A percentile compares a stretch with the other conserved stretches of the same genome.
phyloP scores from a whole-genome alignment of 2,329 filamentous ascomycete genomes.

The Dendryphion nanum region DNA sequence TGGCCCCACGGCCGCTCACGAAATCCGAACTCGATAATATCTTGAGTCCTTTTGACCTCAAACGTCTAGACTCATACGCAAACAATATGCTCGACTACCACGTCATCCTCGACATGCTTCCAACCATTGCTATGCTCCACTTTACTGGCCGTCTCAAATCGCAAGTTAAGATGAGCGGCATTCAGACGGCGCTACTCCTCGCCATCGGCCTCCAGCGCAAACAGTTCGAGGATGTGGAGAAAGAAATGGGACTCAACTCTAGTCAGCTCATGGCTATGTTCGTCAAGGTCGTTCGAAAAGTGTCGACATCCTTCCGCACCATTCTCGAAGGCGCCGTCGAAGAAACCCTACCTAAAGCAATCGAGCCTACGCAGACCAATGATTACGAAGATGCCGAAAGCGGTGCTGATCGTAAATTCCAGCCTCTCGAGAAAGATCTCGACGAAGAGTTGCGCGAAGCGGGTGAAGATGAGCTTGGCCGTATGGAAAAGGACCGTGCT shows the following conservation, averaged over 20 bases:
- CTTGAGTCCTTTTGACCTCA: slow-evolving; percentile 90
- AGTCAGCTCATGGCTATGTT: slow-evolving; percentile 94
- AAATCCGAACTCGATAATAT: slow-evolving; percentile 74
- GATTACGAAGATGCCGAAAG: slow-evolving; percentile 62
- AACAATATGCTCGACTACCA: slow-evolving; percentile 98
- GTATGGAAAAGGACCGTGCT: slow-evolving; percentile 73
- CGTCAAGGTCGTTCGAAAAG: slow-evolving; percentile 90
- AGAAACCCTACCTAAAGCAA: slow-evolving; percentile 46
- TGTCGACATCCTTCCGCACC: slow-evolving; percentile 72
- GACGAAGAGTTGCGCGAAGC: slow-evolving; percentile 84
- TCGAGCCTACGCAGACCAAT: slow-evolving; percentile 41
- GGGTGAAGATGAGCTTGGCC: slow-evolving; percentile 72
- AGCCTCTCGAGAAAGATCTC: slow-evolving; percentile 67
- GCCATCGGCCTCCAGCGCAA: slow-evolving; percentile 87
- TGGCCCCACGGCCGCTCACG: slow-evolving; percentile 58
- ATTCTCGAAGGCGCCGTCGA: slow-evolving; percentile 69
- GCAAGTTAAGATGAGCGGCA: slow-evolving; percentile 69
- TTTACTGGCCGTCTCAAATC: slow-evolving; percentile 74
- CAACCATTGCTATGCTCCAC: slow-evolving; percentile 76
- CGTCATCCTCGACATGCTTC: slow-evolving; percentile 90
- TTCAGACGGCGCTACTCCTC: slow-evolving; percentile 86
- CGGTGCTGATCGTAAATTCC: slow-evolving; percentile 60
- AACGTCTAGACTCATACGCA: slow-evolving; percentile 90
- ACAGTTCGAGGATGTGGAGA: slow-evolving; percentile 74
- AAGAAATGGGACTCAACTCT: slow-evolving; percentile 70